Evolutionary conservation across 805 yeast species (phyloP).

Genomic region (Candida rishiriensis): DNA sequence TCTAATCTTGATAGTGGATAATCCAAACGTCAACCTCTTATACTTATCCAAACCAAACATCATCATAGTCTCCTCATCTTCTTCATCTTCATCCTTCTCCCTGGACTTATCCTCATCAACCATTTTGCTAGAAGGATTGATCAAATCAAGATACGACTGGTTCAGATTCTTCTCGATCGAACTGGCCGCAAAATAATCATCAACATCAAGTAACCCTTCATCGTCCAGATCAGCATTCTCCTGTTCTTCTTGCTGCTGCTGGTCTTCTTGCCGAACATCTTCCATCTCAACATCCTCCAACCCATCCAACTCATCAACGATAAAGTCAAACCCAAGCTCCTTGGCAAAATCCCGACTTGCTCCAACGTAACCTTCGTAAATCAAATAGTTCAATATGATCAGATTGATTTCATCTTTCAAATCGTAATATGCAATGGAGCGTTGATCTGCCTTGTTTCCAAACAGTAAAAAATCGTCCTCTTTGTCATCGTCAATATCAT

Average conservation of each 20-base stretch:
- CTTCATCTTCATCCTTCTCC: neutral
- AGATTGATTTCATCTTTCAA: constrained; percentile 36
- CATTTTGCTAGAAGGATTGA: neutral
- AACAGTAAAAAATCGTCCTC: too few species aligned
- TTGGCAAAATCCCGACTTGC: constrained; percentile 59
- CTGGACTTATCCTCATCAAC: too few species aligned
- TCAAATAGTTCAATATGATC: constrained; percentile 66
- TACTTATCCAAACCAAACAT: constrained; percentile 12
- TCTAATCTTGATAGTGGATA: constrained; percentile 48
- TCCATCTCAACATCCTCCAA: constrained; percentile 2
- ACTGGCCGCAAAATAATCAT: constrained; percentile 7
- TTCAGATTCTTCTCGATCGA: constrained; percentile 13
- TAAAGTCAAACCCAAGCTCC: constrained; percentile 41
- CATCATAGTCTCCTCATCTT: constrained; percentile 1
- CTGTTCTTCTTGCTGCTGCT: too few species aligned
- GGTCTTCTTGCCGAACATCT: neutral
- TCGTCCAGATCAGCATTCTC: neutral
- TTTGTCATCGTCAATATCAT: neutral
- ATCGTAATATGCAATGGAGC: constrained; percentile 9
- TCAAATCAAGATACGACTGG: constrained; percentile 7
- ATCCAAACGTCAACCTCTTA: constrained; percentile 32
- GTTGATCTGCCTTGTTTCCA: neutral
- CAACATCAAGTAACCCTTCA: constrained; percentile 6
- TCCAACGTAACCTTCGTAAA: constrained; percentile 71
- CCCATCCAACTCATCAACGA: constrained; percentile 24